A percentile compares a stretch with the other conserved stretches of the same genome.
Evolutionary conservation across 2,329 filamentous ascomycete species (phyloP).

Genomic region (Paracorniculantispora psalliotae): DNA sequence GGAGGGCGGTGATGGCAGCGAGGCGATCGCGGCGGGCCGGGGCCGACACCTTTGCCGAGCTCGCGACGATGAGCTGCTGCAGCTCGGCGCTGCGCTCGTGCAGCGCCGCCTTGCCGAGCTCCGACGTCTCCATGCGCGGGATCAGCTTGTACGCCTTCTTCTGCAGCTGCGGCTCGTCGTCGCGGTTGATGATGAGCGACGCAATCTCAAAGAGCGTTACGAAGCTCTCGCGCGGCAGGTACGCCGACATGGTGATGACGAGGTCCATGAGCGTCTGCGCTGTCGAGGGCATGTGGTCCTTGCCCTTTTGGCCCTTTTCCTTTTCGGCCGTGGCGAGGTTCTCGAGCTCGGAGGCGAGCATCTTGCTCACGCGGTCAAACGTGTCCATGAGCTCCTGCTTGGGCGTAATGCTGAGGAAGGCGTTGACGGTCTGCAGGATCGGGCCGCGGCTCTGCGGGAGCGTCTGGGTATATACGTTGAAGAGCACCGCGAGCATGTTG

Average conservation of each 20-base stretch:
- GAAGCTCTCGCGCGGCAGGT: constrained; percentile 84
- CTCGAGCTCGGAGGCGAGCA: constrained; percentile 70
- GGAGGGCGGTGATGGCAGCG: constrained; percentile 72
- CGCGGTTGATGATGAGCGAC: constrained; percentile 71
- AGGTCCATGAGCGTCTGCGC: constrained; percentile 95
- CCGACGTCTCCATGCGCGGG: constrained; percentile 78
- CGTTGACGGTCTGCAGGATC: constrained; percentile 90
- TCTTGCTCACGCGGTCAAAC: constrained; percentile 78
- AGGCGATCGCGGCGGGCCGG: constrained; percentile 84
- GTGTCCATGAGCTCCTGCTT: constrained; percentile 76
- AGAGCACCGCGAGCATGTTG: constrained; percentile 92
- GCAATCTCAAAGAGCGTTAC: constrained; percentile 81
- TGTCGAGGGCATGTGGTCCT: constrained; percentile 80
- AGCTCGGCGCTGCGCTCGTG: constrained; percentile 70
- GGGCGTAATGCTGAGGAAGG: constrained; percentile 84
- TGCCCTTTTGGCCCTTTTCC: constrained; percentile 43
- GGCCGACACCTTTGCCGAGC: constrained; percentile 77
- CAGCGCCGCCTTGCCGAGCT: constrained; percentile 70
- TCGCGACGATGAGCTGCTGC: constrained; percentile 73
- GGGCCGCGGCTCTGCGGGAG: constrained; percentile 86
- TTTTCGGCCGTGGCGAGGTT: constrained; percentile 51
- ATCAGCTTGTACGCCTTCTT: constrained; percentile 99
- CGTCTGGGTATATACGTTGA: constrained; percentile 98
- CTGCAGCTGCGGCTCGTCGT: constrained; percentile 84
- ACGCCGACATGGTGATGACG: constrained; percentile 91